Evolutionary conservation across 2,329 filamentous ascomycete genomes (phyloP).

Genomic region (Chrysoporthe deuterocubensis): DNA sequence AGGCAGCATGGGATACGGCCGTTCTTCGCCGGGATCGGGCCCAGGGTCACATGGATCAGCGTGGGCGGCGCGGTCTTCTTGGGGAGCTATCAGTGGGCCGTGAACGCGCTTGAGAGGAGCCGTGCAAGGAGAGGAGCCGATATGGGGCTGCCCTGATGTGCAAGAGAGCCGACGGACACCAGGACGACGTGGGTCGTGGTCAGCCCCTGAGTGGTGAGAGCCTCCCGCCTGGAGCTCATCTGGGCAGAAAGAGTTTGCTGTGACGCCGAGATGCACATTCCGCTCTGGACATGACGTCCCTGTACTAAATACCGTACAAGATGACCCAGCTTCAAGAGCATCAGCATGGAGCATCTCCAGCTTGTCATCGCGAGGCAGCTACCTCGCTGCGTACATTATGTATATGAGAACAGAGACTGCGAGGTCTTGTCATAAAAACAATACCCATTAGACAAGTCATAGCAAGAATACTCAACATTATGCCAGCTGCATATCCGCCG

Average conservation of each 20-base stretch:
- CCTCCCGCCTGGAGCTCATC: background rate
- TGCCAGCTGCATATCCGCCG: background rate
- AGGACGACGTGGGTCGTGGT: background rate
- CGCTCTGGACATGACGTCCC: background rate
- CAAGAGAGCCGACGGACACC: background rate
- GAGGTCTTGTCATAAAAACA: background rate
- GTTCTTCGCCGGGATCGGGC: slow-evolving; percentile 78
- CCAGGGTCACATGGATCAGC: slow-evolving; percentile 92
- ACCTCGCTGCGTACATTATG: background rate
- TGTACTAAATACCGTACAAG: background rate
- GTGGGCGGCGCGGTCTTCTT: slow-evolving; percentile 93
- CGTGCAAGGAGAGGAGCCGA: slow-evolving; percentile 4
- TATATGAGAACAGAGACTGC: background rate
- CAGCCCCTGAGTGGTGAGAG: background rate
- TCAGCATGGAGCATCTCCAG: background rate
- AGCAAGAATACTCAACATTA: background rate
- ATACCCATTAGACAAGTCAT: background rate
- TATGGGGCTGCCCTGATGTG: slow-evolving; percentile 5
- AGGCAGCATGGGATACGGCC: slow-evolving; percentile 65
- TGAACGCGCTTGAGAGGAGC: slow-evolving; percentile 67
- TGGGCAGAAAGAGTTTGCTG: background rate
- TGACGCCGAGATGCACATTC: background rate
- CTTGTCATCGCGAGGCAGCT: background rate
- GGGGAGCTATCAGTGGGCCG: slow-evolving; percentile 88
- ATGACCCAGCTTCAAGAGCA: background rate